These are phyloP conservation scores for Hypoxylon sp. DNA, from an alignment of 2,329 filamentous ascomycete species.

Conservation along the genomic window DNA sequence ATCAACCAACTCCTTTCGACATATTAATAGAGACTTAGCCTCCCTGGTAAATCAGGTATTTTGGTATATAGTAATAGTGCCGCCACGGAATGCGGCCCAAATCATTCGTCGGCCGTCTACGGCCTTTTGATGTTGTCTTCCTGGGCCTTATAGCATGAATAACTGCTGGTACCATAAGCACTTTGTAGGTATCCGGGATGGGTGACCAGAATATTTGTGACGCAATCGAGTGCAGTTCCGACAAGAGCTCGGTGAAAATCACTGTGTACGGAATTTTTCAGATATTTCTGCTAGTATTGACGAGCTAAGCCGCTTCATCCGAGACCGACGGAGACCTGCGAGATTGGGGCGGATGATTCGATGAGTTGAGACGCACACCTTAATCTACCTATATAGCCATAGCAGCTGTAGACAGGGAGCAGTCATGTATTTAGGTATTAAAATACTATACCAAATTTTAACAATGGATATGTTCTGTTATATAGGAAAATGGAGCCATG, in stretches of 20 bases:
- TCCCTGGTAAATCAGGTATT: no score
- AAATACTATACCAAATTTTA: background rate
- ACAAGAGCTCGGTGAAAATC: background rate
- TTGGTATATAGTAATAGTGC: background rate
- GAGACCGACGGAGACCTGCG: background rate
- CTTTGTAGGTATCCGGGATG: no score
- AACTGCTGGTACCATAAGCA: no score
- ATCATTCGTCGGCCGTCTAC: background rate
- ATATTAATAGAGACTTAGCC: background rate
- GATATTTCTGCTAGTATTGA: background rate
- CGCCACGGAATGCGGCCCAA: background rate
- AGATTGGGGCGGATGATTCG: background rate
- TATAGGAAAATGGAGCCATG: background rate
- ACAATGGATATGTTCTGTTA: background rate
- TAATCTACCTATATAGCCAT: no score
- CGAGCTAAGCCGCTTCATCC: background rate
- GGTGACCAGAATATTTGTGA: background rate
- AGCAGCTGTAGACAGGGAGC: no score
- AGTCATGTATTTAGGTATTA: no score
- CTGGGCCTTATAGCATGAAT: no score
- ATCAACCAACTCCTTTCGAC: slow-evolving; percentile 4
- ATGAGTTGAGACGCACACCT: background rate
- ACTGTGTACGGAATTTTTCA: background rate
- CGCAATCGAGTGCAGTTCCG: background rate
- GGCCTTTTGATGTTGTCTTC: no score